Conservation (phyloP, 176 grass and related monocot genomes). For the Tillandsia leiboldiana region DNA sequence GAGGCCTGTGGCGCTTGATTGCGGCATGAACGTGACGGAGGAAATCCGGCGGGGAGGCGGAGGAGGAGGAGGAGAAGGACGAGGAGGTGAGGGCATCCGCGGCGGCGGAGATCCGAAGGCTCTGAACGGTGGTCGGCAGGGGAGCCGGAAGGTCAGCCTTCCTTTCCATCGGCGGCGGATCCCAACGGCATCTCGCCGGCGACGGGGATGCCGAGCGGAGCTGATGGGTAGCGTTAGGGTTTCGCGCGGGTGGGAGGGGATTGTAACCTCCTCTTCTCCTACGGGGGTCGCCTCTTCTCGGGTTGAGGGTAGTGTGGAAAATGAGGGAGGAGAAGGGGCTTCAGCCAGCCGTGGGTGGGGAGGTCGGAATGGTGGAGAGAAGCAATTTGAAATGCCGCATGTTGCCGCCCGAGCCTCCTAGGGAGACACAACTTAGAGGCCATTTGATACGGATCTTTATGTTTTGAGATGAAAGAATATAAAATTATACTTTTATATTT, state of each 20-base stretch:
- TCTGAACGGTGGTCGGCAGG: neutral
- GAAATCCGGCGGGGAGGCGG: conserved; percentile 40
- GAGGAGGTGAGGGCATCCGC: conserved; percentile 39
- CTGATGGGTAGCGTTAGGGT: conserved; percentile 7
- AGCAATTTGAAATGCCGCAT: conserved; percentile 35
- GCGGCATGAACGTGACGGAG: conserved; percentile 57
- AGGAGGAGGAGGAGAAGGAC: conserved; percentile 16
- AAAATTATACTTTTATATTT: too few species aligned
- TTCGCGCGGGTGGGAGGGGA: neutral
- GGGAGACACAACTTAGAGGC: too few species aligned
- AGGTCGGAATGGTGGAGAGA: conserved; percentile 5
- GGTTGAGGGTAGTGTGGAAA: neutral
- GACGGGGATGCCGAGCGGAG: conserved; percentile 2
- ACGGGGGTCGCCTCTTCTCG: conserved; percentile 13
- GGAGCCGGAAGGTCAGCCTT: conserved; percentile 60
- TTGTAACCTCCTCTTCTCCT: neutral
- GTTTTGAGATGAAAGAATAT: too few species aligned
- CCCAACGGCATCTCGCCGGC: conserved; percentile 47
- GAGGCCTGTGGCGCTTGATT: conserved; percentile 55
- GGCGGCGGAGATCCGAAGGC: conserved; percentile 12
- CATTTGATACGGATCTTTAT: too few species aligned
- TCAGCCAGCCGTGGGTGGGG: conserved; percentile 13
- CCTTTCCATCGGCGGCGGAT: conserved; percentile 45
- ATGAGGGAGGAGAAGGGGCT: conserved; percentile 1
- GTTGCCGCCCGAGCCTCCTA: neutral